These are phyloP conservation scores for Trametes cingulata DNA, from an alignment of 768 basidiomycete genomes.

Conservation along the genomic window DNA sequence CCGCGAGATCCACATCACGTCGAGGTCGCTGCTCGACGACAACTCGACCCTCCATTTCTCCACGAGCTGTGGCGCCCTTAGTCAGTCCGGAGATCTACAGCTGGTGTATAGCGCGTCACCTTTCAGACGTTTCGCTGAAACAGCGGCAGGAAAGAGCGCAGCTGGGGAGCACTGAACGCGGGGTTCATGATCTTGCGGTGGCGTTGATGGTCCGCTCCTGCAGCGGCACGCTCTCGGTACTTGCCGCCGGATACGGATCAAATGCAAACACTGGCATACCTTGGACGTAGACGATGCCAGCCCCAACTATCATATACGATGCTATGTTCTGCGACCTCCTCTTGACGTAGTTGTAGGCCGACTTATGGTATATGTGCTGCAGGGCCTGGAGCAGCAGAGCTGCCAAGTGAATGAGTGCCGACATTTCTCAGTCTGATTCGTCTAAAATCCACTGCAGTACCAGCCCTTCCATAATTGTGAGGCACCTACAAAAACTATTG, in stretches of 20 bases:
- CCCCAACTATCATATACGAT: background rate
- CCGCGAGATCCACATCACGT: slow-evolving; percentile 22
- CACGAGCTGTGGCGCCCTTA: slow-evolving; percentile 21
- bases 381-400: slow-evolving; percentile 20
- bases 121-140: slow-evolving; percentile 21
- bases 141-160: slow-evolving; percentile 23
- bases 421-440: too few relatives aligned
- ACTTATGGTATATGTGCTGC: slow-evolving; percentile 30
- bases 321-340: slow-evolving; percentile 6
- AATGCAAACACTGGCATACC: background rate
- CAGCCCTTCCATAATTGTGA: too few relatives aligned
- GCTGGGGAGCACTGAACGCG: slow-evolving; percentile 19
- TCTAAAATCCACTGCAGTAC: too few relatives aligned
- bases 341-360: slow-evolving; percentile 29
- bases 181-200: slow-evolving; percentile 27
- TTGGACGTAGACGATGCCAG: background rate
- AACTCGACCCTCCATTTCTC: slow-evolving; percentile 27
- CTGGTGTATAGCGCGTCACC: background rate
- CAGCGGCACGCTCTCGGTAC: too few relatives aligned
- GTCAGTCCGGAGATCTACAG: too few relatives aligned
- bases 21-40: background rate
- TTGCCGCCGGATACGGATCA: background rate
- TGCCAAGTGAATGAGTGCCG: too few relatives aligned
- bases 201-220: slow-evolving; percentile 21
- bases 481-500: too few relatives aligned